Evolutionary conservation across 495 filamentous ascomycete genomes (phyloP), one percentile per base, ranked within the genome.

Genomic region (Xylaria intraflava): DNA sequence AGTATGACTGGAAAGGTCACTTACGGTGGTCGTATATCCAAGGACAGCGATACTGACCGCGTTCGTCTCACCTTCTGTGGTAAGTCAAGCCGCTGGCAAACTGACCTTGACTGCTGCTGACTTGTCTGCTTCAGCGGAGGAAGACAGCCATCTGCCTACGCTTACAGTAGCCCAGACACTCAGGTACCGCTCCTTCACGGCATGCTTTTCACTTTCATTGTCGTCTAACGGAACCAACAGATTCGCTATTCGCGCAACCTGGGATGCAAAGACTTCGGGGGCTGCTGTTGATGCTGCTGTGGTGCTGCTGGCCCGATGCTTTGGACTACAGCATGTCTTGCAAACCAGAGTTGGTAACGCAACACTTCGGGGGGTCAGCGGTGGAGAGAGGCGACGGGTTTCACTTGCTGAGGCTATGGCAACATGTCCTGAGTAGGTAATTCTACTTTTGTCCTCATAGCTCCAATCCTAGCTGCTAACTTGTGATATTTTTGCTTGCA

Each of bases 301-400:
- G 2, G 35, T 1, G 20, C 58, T 24, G 76, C 71, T 61, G 40
- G 64, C 62, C 33, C 51, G 78, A 53, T 83, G 86, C 72, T 89
- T 92, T 59, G 83, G 83, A 35, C 89, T 92, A 59, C 72, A 58
- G 26, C 84, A 89, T 57, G 89, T 86, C 0, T 78, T 81, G 57
- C 78, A 89, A 57, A 91, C 88, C 0, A 73, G 79, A n/a, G 85
- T 94, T 3, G 89, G 89, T 40, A 86, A 91, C 65, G 81, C 84
- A 56, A 86, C 81, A 57, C 81, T 88, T 16, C 79, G 87, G 14
- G 82, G 82, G 30, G 75, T 81, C 0, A 83, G 81, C 62, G 75
- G 80, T 4, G 78, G 79, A 57, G 69, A 75, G 69, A 66, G 78
- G 68, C 70, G 71, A 23, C 64, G 75, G 45, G 67, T 74, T 14